Percentiles rank a stretch among this genome's conserved stretches.
Evolutionary conservation across 768 basidiomycete species (phyloP).

Genomic region (Hygrophorus russula): DNA sequence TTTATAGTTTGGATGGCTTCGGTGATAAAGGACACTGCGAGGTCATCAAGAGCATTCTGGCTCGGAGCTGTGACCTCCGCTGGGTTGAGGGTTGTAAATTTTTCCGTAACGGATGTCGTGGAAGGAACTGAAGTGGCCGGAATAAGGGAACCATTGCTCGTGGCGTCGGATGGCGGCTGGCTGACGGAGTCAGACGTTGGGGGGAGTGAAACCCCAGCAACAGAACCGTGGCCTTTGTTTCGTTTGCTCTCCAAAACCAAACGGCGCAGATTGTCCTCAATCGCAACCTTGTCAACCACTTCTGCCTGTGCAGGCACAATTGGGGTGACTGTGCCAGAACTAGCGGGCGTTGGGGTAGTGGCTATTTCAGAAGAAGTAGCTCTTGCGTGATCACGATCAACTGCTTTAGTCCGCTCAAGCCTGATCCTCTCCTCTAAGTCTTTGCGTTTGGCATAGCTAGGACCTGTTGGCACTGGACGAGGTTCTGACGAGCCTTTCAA

Average conservation of each 20-base stretch:
- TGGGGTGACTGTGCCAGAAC: neutral
- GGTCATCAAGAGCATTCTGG: slow-evolving; percentile 33
- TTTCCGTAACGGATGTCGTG: slow-evolving; percentile 4
- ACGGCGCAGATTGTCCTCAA: slow-evolving; percentile 30
- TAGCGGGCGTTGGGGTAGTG: neutral
- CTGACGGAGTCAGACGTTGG: neutral
- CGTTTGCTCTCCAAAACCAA: slow-evolving; percentile 29
- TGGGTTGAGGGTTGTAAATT: slow-evolving; percentile 7
- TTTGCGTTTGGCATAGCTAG: slow-evolving; percentile 28
- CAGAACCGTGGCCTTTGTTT: slow-evolving; percentile 14
- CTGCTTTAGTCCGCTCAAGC: slow-evolving; percentile 18
- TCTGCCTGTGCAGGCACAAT: neutral
- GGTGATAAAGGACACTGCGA: slow-evolving; percentile 47
- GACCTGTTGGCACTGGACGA: slow-evolving; percentile 24
- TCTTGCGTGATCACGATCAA: neutral
- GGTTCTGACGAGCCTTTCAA: slow-evolving; percentile 20
- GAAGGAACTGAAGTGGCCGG: neutral
- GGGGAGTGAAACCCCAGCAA: no score
- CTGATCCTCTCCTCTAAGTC: slow-evolving; percentile 35
- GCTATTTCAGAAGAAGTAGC: neutral
- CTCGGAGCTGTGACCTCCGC: neutral
- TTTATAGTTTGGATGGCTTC: slow-evolving; percentile 40
- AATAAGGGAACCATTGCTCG: neutral
- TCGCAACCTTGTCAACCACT: slow-evolving; percentile 19
- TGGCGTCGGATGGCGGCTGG: neutral